Conservation (phyloP, 2,329 filamentous ascomycete genomes). For the Zasmidium angulare region DNA sequence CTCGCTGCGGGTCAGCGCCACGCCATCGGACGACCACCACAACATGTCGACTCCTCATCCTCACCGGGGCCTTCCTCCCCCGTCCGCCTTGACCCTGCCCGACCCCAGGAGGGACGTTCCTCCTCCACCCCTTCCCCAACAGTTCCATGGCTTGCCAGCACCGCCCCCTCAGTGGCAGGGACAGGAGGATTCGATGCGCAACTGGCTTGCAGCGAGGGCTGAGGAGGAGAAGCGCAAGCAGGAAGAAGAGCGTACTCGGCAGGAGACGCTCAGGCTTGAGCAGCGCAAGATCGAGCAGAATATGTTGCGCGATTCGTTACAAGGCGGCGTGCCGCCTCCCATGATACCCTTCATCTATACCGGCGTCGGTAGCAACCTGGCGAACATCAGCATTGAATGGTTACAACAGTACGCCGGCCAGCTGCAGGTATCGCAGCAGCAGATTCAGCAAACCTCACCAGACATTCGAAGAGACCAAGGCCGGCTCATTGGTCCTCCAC, state of each 20-base stretch:
- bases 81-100: slow-evolving; percentile 53
- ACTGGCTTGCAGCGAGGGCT: slow-evolving; percentile 52
- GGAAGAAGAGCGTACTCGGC: slow-evolving; percentile 55
- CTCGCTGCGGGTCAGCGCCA: slow-evolving; percentile 44
- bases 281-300: slow-evolving; percentile 54
- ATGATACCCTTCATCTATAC: slow-evolving; percentile 56
- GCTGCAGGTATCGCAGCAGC: slow-evolving; percentile 38
- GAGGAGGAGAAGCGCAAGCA: slow-evolving; percentile 55
- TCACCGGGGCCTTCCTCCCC: slow-evolving; percentile 55
- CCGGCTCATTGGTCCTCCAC: slow-evolving; percentile 42
- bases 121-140: slow-evolving; percentile 39
- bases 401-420: slow-evolving; percentile 51
- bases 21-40: slow-evolving; percentile 29
- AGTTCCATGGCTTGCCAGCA: slow-evolving; percentile 39
- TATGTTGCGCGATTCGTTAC: slow-evolving; percentile 54
- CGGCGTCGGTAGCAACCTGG: slow-evolving; percentile 51
- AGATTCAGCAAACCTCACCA: slow-evolving; percentile 38
- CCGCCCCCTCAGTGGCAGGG: slow-evolving; percentile 51
- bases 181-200: slow-evolving; percentile 52
- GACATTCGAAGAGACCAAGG: slow-evolving; percentile 41
- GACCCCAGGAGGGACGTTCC: slow-evolving; percentile 44
- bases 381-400: slow-evolving; percentile 51
- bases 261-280: slow-evolving; percentile 50
- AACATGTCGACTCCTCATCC: slow-evolving; percentile 53
- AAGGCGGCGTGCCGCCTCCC: slow-evolving; percentile 52